phyloP scores from a whole-genome alignment of 441 rosid species.

The Euphorbia celastroides region DNA sequence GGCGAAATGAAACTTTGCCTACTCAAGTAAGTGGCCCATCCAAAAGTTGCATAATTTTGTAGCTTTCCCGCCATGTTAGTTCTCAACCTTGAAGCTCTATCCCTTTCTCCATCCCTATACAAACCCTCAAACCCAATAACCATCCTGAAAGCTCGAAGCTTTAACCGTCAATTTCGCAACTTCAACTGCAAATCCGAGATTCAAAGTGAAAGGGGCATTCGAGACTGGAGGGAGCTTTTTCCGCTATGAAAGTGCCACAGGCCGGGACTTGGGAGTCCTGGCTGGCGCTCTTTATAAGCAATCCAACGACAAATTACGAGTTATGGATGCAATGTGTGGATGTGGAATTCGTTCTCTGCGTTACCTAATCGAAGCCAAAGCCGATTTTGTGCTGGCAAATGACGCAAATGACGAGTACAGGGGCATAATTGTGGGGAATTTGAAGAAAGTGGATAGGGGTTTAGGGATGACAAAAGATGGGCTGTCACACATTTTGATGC shows the following conservation, averaged over 20 bases:
- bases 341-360: conserved; percentile 82
- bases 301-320: conserved; percentile 43
- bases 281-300: conserved; percentile 60
- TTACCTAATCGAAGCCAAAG: conserved; percentile 57
- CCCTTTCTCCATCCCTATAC: conserved; percentile 25
- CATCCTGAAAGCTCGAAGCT: conserved; percentile 13
- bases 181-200: conserved; percentile 28
- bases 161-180: not conserved
- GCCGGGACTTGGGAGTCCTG: conserved; percentile 81
- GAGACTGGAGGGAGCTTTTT: conserved; percentile 72
- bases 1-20: too few species aligned
- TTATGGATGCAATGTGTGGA: conserved; percentile 93
- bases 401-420: conserved; percentile 63
- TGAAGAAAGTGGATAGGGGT: conserved; percentile 38
- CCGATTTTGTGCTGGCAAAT: conserved; percentile 72
- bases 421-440: conserved; percentile 41
- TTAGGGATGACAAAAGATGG: conserved; percentile 57
- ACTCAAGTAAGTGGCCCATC: conserved; percentile 2
- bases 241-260: conserved; percentile 83
- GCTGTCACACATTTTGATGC: conserved; percentile 57
- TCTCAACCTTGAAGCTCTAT: conserved; percentile 42
- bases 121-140: conserved; percentile 6
- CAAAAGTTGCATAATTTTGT: not conserved
- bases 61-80: conserved; percentile 68
- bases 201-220: conserved; percentile 52